phyloP scores from a whole-genome alignment of 2,329 filamentous ascomycete species.

The Apiospora hydei region DNA sequence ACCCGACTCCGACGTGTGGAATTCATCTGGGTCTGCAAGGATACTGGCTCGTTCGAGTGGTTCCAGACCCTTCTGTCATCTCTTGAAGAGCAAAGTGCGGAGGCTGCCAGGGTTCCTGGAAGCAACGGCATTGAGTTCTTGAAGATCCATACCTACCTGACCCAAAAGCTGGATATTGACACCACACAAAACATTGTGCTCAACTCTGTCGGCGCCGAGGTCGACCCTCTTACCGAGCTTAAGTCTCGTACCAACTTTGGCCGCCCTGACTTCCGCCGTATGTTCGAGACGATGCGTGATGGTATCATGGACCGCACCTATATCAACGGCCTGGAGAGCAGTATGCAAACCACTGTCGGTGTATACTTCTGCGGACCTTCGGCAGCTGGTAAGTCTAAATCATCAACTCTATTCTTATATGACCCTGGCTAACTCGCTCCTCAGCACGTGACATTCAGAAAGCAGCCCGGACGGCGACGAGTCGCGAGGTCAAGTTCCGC shows the following conservation, averaged over 20 bases:
- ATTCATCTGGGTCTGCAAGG: constrained; percentile 98
- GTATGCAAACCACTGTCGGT: constrained; percentile 83
- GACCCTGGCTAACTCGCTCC: constrained; percentile 44
- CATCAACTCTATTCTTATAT: neutral
- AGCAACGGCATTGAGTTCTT: constrained; percentile 83
- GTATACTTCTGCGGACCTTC: constrained; percentile 98
- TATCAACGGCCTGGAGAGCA: constrained; percentile 79
- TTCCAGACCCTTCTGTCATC: constrained; percentile 94
- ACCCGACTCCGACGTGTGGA: constrained; percentile 91
- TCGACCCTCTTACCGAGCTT: constrained; percentile 92
- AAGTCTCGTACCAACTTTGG: constrained; percentile 93
- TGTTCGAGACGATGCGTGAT: constrained; percentile 86
- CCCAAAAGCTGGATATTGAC: constrained; percentile 89
- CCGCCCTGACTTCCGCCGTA: constrained; percentile 82
- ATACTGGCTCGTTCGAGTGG: constrained; percentile 97
- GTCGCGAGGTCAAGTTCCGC: constrained; percentile 85
- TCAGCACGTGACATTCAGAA: constrained; percentile 83
- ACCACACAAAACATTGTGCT: constrained; percentile 96
- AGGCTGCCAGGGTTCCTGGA: constrained; percentile 71
- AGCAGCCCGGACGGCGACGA: constrained; percentile 76
- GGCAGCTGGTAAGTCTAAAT: constrained; percentile 59
- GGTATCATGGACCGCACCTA: constrained; percentile 88
- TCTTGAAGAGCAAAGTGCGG: constrained; percentile 83
- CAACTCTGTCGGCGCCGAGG: constrained; percentile 87
- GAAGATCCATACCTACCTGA: constrained; percentile 97